Evolutionary conservation across 805 yeast genomes (phyloP).

Genomic region (Lachancea waltii): DNA sequence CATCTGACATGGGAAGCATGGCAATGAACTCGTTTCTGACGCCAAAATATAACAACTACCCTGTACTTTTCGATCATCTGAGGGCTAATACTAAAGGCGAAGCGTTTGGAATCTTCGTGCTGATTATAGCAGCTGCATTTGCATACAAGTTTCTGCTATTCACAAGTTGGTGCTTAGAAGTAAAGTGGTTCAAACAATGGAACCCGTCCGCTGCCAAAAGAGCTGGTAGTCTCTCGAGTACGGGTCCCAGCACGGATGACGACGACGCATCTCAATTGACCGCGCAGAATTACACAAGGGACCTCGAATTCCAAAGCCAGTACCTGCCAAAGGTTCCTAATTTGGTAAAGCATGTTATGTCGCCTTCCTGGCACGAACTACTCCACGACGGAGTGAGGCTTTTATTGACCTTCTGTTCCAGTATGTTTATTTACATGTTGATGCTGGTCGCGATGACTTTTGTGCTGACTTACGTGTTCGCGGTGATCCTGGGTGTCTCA

Average conservation of each 20-base stretch:
- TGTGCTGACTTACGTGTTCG: conserved; percentile 63
- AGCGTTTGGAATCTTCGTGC: conserved; percentile 68
- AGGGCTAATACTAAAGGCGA: conserved; percentile 48
- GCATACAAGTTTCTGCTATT: conserved; percentile 55
- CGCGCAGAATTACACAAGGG: conserved; percentile 7
- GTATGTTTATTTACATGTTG: conserved; percentile 61
- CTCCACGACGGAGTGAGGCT: conserved; percentile 48
- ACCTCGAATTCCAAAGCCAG: conserved; percentile 13
- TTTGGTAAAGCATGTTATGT: conserved; percentile 20
- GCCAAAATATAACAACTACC: conserved; percentile 43
- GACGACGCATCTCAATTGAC: conserved; percentile 4
- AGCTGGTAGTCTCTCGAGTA: conserved; percentile 3
- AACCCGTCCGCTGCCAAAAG: conserved; percentile 13
- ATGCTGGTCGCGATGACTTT: conserved; percentile 79
- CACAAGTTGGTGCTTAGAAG: conserved; percentile 57
- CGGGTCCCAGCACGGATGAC: conserved; percentile 1
- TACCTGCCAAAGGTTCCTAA: conserved; percentile 29
- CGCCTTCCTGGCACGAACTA: conserved; percentile 25
- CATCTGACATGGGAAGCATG: conserved; percentile 24
- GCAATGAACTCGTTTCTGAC: conserved; percentile 57
- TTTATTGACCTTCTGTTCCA: conserved; percentile 50
- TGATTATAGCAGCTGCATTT: conserved; percentile 53
- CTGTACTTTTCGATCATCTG: conserved; percentile 55
- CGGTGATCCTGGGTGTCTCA: conserved; percentile 61
- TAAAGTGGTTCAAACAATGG: conserved; percentile 50